Conservation (phyloP, 257 asterid genomes). For the Cynanchum wilfordii region DNA sequence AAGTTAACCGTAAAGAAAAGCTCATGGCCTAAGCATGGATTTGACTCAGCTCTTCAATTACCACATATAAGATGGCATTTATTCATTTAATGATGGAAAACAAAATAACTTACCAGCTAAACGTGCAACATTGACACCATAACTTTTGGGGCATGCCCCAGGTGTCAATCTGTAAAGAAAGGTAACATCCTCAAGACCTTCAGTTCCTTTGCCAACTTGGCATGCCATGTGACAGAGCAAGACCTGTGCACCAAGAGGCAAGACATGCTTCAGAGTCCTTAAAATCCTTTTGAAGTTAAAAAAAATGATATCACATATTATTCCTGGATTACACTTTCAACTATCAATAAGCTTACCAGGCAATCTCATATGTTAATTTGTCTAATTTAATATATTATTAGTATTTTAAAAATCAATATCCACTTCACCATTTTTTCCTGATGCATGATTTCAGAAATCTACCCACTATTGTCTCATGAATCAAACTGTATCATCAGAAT, state of each 20-base stretch:
- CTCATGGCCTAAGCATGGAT: neutral
- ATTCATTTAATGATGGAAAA: neutral
- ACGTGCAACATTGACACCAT: slow-evolving; percentile 94
- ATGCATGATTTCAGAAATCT: neutral
- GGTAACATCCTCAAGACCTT: slow-evolving; percentile 78
- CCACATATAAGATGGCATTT: neutral
- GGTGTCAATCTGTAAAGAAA: slow-evolving; percentile 81
- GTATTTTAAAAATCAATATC: neutral
- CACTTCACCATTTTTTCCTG: neutral
- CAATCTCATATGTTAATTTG: neutral
- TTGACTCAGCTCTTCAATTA: neutral
- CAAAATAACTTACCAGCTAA: slow-evolving; percentile 58
- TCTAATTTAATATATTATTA: neutral
- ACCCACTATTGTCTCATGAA: neutral
- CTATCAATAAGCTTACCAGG: neutral
- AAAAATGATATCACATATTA: neutral
- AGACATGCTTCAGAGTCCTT: neutral
- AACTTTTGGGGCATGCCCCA: slow-evolving; percentile 96
- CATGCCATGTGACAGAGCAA: slow-evolving; percentile 92
- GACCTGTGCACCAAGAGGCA: slow-evolving; percentile 41
- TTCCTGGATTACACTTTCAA: slow-evolving; percentile 1
- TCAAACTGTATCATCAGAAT: slow-evolving; percentile 4
- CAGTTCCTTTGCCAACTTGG: slow-evolving; percentile 65
- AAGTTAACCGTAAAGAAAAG: neutral
- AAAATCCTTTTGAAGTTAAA: neutral